Conservation (phyloP, 768 basidiomycete species). For the Cystobasidium onofrii region DNA sequence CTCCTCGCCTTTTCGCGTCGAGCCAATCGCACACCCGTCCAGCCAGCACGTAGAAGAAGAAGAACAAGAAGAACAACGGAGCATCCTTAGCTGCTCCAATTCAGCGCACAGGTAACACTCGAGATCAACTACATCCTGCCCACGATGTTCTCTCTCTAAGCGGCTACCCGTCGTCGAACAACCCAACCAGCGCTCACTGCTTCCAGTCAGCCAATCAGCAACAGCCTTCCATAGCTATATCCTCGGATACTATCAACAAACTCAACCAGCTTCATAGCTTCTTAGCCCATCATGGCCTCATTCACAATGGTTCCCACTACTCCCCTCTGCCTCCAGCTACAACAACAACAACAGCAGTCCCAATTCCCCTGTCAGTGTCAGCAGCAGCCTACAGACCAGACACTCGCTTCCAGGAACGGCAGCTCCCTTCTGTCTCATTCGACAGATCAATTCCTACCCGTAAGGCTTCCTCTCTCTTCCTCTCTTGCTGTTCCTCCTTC, state of each 20-base stretch:
- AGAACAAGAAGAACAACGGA: too few relatives aligned
- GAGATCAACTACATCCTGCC: neutral
- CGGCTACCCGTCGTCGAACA: neutral
- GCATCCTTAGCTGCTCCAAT: neutral
- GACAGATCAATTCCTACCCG: neutral
- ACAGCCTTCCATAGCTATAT: neutral
- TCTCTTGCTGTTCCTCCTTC: neutral
- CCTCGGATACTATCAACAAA: neutral
- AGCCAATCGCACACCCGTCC: too few relatives aligned
- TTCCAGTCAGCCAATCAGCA: neutral
- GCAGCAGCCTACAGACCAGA: neutral
- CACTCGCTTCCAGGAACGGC: neutral
- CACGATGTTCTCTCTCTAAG: neutral
- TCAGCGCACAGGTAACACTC: neutral
- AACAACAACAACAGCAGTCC: neutral
- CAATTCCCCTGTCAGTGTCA: neutral
- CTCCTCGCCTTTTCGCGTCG: too few relatives aligned
- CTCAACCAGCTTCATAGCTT: neutral
- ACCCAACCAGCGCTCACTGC: neutral
- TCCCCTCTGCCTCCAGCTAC: neutral
- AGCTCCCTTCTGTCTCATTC: neutral
- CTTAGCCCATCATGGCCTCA: neutral
- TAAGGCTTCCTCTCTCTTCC: neutral
- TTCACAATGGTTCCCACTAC: conserved; percentile 2
- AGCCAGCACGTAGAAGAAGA: too few relatives aligned